Conservation (phyloP, 106 monocot species). For the Dendrobium catenatum region DNA sequence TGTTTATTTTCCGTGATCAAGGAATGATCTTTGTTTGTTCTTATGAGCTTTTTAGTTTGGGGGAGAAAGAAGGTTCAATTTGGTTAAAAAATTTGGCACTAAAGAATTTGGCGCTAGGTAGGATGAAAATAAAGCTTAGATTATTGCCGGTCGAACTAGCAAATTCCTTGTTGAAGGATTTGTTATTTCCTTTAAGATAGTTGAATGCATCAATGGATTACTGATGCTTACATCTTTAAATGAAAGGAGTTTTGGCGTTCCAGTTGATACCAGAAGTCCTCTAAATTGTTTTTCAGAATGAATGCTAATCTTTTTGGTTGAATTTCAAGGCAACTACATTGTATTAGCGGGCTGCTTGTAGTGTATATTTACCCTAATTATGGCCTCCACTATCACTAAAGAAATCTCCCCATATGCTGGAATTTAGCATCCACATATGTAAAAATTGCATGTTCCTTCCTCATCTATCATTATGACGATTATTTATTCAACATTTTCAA, state of each 20-base stretch:
- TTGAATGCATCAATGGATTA: neutral
- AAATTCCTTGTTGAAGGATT: neutral
- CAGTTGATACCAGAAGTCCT: neutral
- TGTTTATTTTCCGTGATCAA: neutral
- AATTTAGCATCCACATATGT: no score
- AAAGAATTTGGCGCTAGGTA: neutral
- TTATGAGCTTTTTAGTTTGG: neutral
- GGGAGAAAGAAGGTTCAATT: neutral
- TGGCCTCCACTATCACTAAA: no score
- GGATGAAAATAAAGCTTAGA: neutral
- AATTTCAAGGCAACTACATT: no score
- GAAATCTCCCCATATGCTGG: no score
- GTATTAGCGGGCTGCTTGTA: neutral
- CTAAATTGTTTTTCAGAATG: neutral
- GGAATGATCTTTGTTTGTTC: neutral
- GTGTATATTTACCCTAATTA: neutral
- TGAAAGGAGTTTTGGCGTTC: neutral
- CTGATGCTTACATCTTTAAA: neutral
- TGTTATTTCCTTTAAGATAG: neutral
- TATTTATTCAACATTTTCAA: no score
- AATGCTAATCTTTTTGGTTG: neutral
- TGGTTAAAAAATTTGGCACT: neutral
- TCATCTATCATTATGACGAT: no score
- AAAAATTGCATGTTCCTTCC: no score
- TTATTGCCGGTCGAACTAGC: neutral